Evolutionary conservation across 2,329 filamentous ascomycete genomes (phyloP).

Genomic region (Fusarium succisae): DNA sequence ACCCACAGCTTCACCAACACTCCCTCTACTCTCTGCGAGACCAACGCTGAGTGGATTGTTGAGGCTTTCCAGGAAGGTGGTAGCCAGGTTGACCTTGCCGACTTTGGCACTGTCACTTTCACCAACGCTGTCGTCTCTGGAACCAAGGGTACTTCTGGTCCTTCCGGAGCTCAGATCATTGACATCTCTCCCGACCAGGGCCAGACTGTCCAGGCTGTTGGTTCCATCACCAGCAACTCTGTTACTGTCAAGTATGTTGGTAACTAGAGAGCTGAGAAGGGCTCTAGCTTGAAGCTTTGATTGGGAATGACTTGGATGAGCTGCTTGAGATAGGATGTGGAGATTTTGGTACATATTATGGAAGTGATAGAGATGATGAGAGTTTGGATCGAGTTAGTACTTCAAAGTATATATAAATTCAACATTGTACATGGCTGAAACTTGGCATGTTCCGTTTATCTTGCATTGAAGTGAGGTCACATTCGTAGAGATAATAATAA

Average conservation of each 20-base stretch:
- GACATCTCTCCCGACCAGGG: slow-evolving; percentile 1
- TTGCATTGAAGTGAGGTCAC: too few species aligned
- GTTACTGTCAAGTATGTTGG: slow-evolving; percentile 57
- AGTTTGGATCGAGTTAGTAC: background rate
- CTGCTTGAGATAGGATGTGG: fast-evolving
- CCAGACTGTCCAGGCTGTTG: background rate
- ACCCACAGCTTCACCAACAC: slow-evolving; percentile 60
- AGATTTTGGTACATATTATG: background rate
- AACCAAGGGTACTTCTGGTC: background rate
- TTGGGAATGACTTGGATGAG: background rate
- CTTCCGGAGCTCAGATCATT: slow-evolving; percentile 2
- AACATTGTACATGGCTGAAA: background rate
- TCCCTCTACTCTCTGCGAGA: slow-evolving; percentile 57
- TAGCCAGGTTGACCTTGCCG: slow-evolving; percentile 41
- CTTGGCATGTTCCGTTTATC: too few species aligned
- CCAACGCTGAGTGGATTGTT: slow-evolving; percentile 72
- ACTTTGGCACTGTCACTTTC: slow-evolving; percentile 40
- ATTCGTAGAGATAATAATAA: too few species aligned
- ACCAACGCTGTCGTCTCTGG: background rate
- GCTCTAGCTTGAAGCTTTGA: too few species aligned
- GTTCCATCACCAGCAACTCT: background rate
- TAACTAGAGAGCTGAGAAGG: fast-evolving
- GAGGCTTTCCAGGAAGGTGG: slow-evolving; percentile 52
- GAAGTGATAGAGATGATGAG: fast-evolving
- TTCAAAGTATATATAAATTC: background rate